Base-by-base conservation (phyloP, 257 asterid genomes). In the Nyctanthes arbortristis region DNA sequence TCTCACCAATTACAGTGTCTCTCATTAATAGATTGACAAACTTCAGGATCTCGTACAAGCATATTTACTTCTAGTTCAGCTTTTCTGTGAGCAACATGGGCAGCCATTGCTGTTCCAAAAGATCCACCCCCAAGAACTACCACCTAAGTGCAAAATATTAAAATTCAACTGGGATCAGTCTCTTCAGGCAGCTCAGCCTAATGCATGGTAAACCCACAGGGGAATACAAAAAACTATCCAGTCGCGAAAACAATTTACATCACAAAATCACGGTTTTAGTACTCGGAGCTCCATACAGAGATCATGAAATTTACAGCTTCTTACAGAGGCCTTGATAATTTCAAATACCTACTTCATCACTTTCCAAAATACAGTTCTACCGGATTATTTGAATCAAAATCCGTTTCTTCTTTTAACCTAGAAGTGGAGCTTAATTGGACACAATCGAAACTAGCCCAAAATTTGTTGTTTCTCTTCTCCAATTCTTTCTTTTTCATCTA, bases 51-150 rank as follows among this genome's bases (percentile, higher is more conserved):
- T 66, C 97, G 82, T 10, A 92, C 92, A 34, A 92, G 96, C 88
- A 92, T 79, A 72, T 71, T 74, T 57, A 92, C 96, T 80, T 89
- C 94, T 65, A 89, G 69, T 75, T 81, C 84, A 34, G 86, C 56
- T 72, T 92, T 92, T 64, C 84, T 81, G 31, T 70, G 79, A 24
- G 97, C 97, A 76, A 92, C 96, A 84, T 89, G 96, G 61, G 96
- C 92, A 18, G 96, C 96, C 87, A 92, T 89, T 61, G 97, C 96
- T 59, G 97, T 89, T 80, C 97, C 97, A 52, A 92, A 92, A 43
- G 97, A 92, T 81, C 97, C 97, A 79, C 97, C 97, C 68, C 97
- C 97, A 33, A 92, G 89, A 77, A 92, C 94, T 69, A 92, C 97
- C 81, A 92, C 84, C 97, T 92, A 78, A 68, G 24, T 36, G 71